These are phyloP conservation scores for Scutellaria minor DNA, from an alignment of 257 asterid species.

Conservation along the genomic window DNA sequence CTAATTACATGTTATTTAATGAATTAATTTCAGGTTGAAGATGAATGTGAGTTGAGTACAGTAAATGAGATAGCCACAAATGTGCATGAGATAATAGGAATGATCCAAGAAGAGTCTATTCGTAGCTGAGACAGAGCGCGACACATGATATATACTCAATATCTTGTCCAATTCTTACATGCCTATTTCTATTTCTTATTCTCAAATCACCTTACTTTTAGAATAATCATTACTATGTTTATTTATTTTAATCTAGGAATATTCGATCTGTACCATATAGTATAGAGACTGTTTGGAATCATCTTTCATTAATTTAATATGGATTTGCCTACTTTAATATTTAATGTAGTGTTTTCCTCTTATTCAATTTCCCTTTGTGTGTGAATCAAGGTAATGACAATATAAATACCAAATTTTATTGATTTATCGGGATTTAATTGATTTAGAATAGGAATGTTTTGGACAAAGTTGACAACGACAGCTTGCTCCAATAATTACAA, in stretches of 20 bases:
- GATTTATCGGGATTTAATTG: constrained; percentile 30
- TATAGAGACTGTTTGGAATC: constrained; percentile 19
- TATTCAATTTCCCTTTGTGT: constrained; percentile 25
- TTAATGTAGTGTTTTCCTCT: constrained; percentile 13
- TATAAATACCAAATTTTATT: constrained; percentile 31
- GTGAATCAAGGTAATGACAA: constrained; percentile 29
- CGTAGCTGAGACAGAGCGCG: constrained; percentile 23
- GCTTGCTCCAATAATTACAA: constrained; percentile 13
- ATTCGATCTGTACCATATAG: constrained; percentile 29
- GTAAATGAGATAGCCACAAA: constrained; percentile 73
- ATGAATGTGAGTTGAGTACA: constrained; percentile 60
- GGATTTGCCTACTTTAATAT: constrained; percentile 18
- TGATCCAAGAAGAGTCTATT: constrained; percentile 60
- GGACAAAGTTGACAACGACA: constrained; percentile 21
- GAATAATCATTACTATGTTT: not conserved
- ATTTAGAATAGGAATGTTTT: not conserved
- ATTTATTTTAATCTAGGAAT: constrained; percentile 32
- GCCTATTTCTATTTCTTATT: constrained; percentile 5
- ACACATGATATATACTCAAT: not conserved
- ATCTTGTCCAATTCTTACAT: constrained; percentile 16
- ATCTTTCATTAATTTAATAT: constrained; percentile 26
- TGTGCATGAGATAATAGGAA: constrained; percentile 65
- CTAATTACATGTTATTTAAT: not conserved
- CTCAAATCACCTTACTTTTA: constrained; percentile 31
- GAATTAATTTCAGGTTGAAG: constrained; percentile 56